Evolutionary conservation across 208 protist species (phyloP).

Genomic region (Trypanosoma lewisi): DNA sequence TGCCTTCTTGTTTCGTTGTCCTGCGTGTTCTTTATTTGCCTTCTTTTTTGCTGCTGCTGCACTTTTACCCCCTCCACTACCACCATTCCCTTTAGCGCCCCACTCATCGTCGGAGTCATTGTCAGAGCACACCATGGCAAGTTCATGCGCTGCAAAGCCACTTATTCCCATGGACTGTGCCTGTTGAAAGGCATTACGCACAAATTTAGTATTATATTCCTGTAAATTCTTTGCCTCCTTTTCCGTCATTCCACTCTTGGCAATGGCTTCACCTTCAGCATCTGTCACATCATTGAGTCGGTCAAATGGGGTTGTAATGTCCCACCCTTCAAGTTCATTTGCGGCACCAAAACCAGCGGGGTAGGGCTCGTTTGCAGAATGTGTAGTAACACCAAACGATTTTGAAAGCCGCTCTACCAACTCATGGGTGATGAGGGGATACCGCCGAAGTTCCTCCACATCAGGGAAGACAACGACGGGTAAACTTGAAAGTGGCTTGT

Average conservation of each 20-base stretch:
- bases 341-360: slow-evolving; percentile 63
- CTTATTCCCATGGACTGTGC: slow-evolving; percentile 87
- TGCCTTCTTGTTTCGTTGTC: slow-evolving; percentile 71
- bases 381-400: slow-evolving; percentile 41
- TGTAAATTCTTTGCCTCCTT: slow-evolving; percentile 45
- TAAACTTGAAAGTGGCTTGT: slow-evolving; percentile 37
- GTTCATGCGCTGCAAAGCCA: slow-evolving; percentile 60
- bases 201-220: slow-evolving; percentile 66
- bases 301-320: slow-evolving; percentile 72
- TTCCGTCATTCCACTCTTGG: slow-evolving; percentile 62
- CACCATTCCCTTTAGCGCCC: slow-evolving; percentile 3
- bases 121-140: slow-evolving; percentile 61
- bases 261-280: slow-evolving; percentile 42
- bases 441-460: slow-evolving; percentile 31
- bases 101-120: slow-evolving; percentile 54
- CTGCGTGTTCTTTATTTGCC: slow-evolving; percentile 48
- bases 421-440: slow-evolving; percentile 69
- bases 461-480: slow-evolving; percentile 37
- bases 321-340: slow-evolving; percentile 74
- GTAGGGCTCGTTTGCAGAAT: slow-evolving; percentile 45
- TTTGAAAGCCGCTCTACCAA: slow-evolving; percentile 76
- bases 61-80: neutral
- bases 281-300: slow-evolving; percentile 82
- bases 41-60: slow-evolving; percentile 15
- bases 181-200: slow-evolving; percentile 69